A percentile compares a stretch with the other conserved stretches of the same genome.
Conservation (phyloP, 257 asterid species). For the Nicotiana obtusifolia region DNA sequence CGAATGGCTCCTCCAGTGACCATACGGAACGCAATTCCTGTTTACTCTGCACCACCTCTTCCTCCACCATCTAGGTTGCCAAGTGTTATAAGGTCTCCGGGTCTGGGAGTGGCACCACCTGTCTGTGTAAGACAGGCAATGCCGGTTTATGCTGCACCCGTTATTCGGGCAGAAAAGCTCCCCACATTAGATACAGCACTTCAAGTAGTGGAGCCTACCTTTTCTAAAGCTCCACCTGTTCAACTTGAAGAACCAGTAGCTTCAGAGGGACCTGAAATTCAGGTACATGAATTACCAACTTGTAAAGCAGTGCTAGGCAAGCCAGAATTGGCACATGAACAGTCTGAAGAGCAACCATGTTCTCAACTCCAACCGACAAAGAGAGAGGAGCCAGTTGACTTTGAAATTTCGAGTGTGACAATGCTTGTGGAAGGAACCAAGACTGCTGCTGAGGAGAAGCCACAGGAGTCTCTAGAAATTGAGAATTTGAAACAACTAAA, state of each 20-base stretch:
- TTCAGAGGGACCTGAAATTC: neutral
- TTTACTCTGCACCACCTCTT: constrained; percentile 82
- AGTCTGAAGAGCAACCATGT: neutral
- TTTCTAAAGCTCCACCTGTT: constrained; percentile 29
- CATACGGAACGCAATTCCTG: constrained; percentile 64
- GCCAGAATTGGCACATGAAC: neutral
- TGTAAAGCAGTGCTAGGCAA: neutral
- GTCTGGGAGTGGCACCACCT: constrained; percentile 52
- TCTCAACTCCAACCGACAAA: neutral
- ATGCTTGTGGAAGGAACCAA: neutral
- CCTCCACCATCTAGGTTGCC: constrained; percentile 48
- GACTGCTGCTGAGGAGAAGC: constrained; percentile 4
- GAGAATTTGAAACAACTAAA: constrained; percentile 13
- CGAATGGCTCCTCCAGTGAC: constrained; percentile 86
- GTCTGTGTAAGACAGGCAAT: constrained; percentile 56
- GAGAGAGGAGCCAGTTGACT: neutral
- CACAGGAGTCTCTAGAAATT: constrained; percentile 7
- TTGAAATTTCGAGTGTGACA: neutral
- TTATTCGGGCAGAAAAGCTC: constrained; percentile 46
- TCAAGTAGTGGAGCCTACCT: constrained; percentile 30
- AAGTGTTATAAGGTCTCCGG: constrained; percentile 45
- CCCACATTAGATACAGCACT: constrained; percentile 34
- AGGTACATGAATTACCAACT: constrained; percentile 10
- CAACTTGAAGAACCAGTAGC: constrained; percentile 7
- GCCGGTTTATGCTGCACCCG: constrained; percentile 51